Evolutionary conservation across 2,329 filamentous ascomycete genomes (phyloP).

Genomic region (Cercospora janseana): DNA sequence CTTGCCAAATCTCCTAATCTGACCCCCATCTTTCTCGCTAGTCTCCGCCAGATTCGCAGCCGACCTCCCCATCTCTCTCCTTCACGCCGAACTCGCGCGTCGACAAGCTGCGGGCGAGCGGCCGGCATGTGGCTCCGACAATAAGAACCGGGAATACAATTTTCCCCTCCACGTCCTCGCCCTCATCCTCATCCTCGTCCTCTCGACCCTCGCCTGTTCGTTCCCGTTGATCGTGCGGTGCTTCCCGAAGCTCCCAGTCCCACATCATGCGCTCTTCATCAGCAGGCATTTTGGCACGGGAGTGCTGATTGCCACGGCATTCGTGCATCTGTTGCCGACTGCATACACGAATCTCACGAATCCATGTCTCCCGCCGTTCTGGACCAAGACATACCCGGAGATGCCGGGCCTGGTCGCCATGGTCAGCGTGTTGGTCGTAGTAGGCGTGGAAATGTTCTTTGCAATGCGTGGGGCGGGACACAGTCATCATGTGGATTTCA

Average conservation of each 20-base stretch:
- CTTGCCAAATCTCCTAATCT: slow-evolving; percentile 14
- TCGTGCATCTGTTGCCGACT: slow-evolving; percentile 61
- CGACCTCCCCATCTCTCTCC: slow-evolving; percentile 44
- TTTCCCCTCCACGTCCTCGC: slow-evolving; percentile 57
- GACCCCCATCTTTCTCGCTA: slow-evolving; percentile 14
- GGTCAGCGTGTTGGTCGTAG: slow-evolving; percentile 76
- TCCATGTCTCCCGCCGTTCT: slow-evolving; percentile 71
- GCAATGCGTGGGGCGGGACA: slow-evolving; percentile 66
- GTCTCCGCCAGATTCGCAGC: slow-evolving; percentile 34
- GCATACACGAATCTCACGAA: slow-evolving; percentile 61
- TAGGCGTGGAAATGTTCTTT: slow-evolving; percentile 84
- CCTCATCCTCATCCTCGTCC: slow-evolving; percentile 55
- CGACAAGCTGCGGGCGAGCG: slow-evolving; percentile 46
- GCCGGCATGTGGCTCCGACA: slow-evolving; percentile 55
- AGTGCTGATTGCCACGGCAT: slow-evolving; percentile 57
- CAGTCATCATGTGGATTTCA: slow-evolving; percentile 50
- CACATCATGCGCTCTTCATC: slow-evolving; percentile 58
- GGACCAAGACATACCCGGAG: slow-evolving; percentile 74
- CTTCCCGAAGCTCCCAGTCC: slow-evolving; percentile 60
- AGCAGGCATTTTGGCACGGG: slow-evolving; percentile 60
- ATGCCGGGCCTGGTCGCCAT: slow-evolving; percentile 81
- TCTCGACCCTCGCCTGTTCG: slow-evolving; percentile 59
- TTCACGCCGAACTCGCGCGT: slow-evolving; percentile 51
- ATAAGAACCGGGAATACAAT: slow-evolving; percentile 51
- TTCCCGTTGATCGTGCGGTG: slow-evolving; percentile 61